These are phyloP conservation scores for Globisporangium abappressorium DNA, from an alignment of 352 stramenopile species.

Conservation along the genomic window DNA sequence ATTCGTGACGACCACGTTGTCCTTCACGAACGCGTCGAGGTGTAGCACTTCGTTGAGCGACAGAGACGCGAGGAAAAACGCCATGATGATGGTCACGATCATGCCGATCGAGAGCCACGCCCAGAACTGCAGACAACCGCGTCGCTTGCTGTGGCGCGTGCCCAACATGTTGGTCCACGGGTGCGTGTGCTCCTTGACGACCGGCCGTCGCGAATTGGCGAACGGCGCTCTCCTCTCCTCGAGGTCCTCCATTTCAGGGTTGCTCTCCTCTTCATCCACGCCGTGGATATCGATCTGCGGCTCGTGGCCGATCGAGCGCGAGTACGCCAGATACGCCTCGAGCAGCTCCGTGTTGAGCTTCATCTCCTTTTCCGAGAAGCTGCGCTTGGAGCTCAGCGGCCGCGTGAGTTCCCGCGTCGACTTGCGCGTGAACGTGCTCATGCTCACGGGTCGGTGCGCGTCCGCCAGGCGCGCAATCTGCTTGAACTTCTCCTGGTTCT, in stretches of 20 bases:
- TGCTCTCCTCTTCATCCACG: slow-evolving; percentile 79
- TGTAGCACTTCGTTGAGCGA: slow-evolving; percentile 60
- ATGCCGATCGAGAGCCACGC: slow-evolving; percentile 32
- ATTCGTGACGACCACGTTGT: slow-evolving; percentile 44
- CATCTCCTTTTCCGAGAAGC: slow-evolving; percentile 66
- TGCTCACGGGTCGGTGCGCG: slow-evolving; percentile 45
- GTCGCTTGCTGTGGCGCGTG: slow-evolving; percentile 34
- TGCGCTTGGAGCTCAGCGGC: slow-evolving; percentile 26
- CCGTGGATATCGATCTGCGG: slow-evolving; percentile 85
- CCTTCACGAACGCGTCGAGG: slow-evolving; percentile 51
- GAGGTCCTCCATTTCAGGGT: slow-evolving; percentile 20
- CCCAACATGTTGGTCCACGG: slow-evolving; percentile 48
- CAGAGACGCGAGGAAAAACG: slow-evolving; percentile 28
- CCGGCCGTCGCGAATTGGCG: slow-evolving; percentile 36
- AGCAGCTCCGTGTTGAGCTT: slow-evolving; percentile 91
- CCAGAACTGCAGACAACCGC: slow-evolving; percentile 41
- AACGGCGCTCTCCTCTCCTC: slow-evolving; percentile 26
- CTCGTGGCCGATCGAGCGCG: slow-evolving; percentile 86
- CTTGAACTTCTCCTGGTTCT: slow-evolving; percentile 53
- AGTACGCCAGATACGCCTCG: slow-evolving; percentile 93
- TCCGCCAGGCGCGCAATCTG: slow-evolving; percentile 56
- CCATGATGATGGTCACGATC: slow-evolving; percentile 28
- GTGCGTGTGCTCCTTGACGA: slow-evolving; percentile 33
- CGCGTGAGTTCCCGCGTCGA: slow-evolving; percentile 18
- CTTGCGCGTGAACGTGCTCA: slow-evolving; percentile 43